Percentiles rank a stretch among this genome's conserved stretches.
Conservation (phyloP, 768 basidiomycete species). For the Saitozyma podzolica region DNA sequence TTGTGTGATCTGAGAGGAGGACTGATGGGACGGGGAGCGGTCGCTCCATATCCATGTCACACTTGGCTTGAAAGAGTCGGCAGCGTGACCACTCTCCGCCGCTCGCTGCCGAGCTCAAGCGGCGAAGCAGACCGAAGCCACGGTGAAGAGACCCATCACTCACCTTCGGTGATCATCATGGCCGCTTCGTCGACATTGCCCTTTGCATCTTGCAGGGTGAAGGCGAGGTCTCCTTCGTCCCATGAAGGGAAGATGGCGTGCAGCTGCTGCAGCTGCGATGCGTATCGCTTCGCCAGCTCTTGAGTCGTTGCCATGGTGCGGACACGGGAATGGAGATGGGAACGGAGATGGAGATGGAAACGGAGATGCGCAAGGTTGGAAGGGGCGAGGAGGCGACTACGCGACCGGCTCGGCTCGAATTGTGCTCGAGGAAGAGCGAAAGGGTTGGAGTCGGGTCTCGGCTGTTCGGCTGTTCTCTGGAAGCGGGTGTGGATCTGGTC, state of each 20-base stretch:
- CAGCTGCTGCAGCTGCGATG: conserved; percentile 45
- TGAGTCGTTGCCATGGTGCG: conserved; percentile 38
- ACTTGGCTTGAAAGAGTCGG: no score
- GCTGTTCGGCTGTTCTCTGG: no score
- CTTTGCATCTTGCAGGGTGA: conserved; percentile 50
- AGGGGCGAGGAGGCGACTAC: no score
- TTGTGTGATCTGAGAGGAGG: no score
- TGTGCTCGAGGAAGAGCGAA: no score
- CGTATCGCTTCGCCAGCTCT: conserved; percentile 47
- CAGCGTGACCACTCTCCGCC: no score
- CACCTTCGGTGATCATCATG: conserved; percentile 52
- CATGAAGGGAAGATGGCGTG: conserved; percentile 52
- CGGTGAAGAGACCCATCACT: conserved; percentile 8
- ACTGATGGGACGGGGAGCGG: no score
- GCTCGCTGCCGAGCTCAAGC: neutral
- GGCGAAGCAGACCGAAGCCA: neutral
- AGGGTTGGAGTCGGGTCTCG: no score
- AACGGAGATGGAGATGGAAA: neutral
- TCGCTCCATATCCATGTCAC: no score
- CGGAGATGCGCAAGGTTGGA: neutral
- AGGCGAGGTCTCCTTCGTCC: conserved; percentile 50
- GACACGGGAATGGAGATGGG: neutral
- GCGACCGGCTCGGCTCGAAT: no score
- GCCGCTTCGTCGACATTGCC: conserved; percentile 52
- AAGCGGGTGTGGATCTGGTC: no score